A percentile compares a stretch with the other conserved stretches of the same genome.
Conservation (phyloP, 148 eudicot species). For the Amaranthus palmeri region DNA sequence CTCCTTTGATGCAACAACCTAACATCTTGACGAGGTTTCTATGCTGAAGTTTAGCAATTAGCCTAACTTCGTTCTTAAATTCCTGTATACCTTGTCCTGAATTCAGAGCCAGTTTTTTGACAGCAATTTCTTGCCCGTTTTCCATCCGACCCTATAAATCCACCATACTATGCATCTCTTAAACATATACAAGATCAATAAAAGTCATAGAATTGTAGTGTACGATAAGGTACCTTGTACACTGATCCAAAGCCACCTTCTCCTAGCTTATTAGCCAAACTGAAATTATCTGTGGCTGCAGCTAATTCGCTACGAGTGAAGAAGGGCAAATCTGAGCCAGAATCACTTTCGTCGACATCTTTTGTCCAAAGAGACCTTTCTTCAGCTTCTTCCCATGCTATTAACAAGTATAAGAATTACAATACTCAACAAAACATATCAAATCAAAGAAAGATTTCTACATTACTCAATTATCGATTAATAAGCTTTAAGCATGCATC, state of each 20-base stretch:
- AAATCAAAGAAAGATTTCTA: too few species aligned
- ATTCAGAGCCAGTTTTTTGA: neutral
- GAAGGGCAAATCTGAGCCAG: constrained; percentile 26
- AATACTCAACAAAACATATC: too few species aligned
- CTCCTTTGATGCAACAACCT: neutral
- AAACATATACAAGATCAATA: too few species aligned
- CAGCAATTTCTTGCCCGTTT: constrained; percentile 1
- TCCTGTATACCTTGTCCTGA: constrained; percentile 7
- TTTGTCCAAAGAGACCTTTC: constrained; percentile 17
- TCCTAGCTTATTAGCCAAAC: constrained; percentile 22
- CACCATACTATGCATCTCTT: too few species aligned
- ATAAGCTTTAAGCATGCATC: too few species aligned
- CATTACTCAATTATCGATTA: too few species aligned
- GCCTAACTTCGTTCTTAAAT: neutral
- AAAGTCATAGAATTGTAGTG: too few species aligned
- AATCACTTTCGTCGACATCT: constrained; percentile 24
- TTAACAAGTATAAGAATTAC: neutral
- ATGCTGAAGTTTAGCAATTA: constrained; percentile 5
- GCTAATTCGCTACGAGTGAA: constrained; percentile 22
- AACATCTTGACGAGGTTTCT: neutral
- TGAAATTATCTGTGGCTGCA: constrained; percentile 29
- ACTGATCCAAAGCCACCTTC: constrained; percentile 31
- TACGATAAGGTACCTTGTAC: constrained; percentile 20
- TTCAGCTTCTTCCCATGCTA: constrained; percentile 20
- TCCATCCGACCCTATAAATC: neutral